Evolutionary conservation across 2,329 filamentous ascomycete genomes (phyloP), one percentile per base, ranked within the genome.

Genomic region (Ilyonectria sp.): DNA sequence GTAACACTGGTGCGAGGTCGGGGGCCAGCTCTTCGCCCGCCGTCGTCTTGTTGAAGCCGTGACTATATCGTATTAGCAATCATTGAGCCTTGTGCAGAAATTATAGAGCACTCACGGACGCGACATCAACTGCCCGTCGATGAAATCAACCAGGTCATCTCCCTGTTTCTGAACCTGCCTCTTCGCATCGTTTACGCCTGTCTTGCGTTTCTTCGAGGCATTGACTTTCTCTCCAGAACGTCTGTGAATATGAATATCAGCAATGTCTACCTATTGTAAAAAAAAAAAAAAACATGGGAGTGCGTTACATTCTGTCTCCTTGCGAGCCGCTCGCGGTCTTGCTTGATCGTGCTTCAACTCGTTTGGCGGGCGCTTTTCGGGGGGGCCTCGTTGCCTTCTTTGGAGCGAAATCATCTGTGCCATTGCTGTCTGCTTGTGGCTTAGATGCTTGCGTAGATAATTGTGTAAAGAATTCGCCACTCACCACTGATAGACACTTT

Each of bases 141-240:
- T 74, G 17, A 69, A 68, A 4, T 58, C 66, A 23, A 71, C 19
- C 19, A 76, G 43, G 8, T 76, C 72, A 8, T 67, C 61, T 8
- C 69, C 69, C 17, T 74, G 71, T 15, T 71, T 72, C 19, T 70
- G 68, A n/a, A 79, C 71, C 2, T 71, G 63, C 37, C 56, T 69
- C 50, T 74, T 79, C 10, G 72, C 69, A 43, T 68, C 69, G 10
- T 50, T 57, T 5, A 69, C 47, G 19, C 70, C 63, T 7, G 60
- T 29, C 29, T 67, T 68, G 33, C 62, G 57, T 29, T 62, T 74
- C 46, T 60, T 72, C 4, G 57, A 54, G 9, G 65, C 26, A 5
- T 21, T 60, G 2, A 5, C n/a, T 10, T 23, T 6, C 8, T 33
- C 59, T n/a, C 15, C 19, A 10, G 26, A 35, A 11, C 33, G 23